Evolutionary conservation across 2,329 filamentous ascomycete genomes (phyloP), one percentile per base, ranked within the genome.

Genomic region (Microdochium nivale): DNA sequence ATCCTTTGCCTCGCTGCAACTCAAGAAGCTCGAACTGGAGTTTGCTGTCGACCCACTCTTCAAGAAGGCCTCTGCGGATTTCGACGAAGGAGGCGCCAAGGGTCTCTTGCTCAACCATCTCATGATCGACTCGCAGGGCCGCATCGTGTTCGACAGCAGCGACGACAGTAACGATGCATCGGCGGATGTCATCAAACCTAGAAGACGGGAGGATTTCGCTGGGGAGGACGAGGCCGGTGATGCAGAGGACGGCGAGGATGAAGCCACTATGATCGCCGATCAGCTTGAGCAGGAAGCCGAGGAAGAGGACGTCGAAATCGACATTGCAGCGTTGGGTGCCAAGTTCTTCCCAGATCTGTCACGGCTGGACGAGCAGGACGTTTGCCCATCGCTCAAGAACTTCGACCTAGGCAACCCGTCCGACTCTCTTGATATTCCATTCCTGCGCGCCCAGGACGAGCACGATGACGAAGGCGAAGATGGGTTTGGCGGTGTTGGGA

Each of bases 61-160:
- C 79, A 99, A 99, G 65, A 99, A 99, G 65, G 92, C 92, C 1
- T 95, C 92, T 5, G 94, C 94, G 44, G 94, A 99, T 71, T 99
- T 99, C 58, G 94, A 99, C 65, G 94, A 99, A 71, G 94, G 94
- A 21, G 94, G 94, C 52, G 94, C 94, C 52, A 99, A 97, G 69
- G 94, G 94, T 21, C 76, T 99, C 43, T 77, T 99, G 21, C 78
- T 99, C 30, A 99, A 99, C 64, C 92, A 99, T 68, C 77, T 99
- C n/a, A 89, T 92, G 64, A 96, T 99, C 57, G 94, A 99, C 67
- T 81, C 83, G 2, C 83, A 90, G 57, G 94, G 94, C 43, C 83
- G 92, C 33, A 99, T 99, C 55, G 91, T 99, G 4, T 99, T 99
- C 64, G 94, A 99, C 70, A 97, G 92, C 72, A 97, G 91, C 63